A percentile compares a stretch with the other conserved stretches of the same genome.
phyloP scores from a whole-genome alignment of 306 rosid genomes.

The Acacia crassicarpa region DNA sequence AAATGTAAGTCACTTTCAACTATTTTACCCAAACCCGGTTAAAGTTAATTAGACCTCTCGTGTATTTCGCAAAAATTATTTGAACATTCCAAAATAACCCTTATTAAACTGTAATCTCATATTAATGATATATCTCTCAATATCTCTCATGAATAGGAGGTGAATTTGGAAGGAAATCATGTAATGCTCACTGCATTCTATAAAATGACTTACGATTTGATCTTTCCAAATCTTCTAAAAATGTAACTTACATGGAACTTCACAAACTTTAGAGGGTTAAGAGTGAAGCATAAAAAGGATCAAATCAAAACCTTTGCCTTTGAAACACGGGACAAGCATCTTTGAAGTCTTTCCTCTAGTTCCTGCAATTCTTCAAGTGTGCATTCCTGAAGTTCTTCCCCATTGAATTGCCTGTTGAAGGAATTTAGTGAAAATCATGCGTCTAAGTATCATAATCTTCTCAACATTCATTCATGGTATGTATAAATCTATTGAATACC shows the following conservation, averaged over 20 bases:
- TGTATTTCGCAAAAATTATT: neutral
- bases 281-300: neutral
- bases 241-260: neutral
- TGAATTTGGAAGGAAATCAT: neutral
- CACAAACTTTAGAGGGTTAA: neutral
- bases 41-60: neutral
- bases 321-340: constrained; percentile 6
- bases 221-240: neutral
- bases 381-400: constrained; percentile 20
- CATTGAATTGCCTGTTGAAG: constrained; percentile 1
- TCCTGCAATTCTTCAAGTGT: constrained; percentile 8
- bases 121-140: neutral
- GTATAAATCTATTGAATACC: neutral
- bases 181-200: neutral
- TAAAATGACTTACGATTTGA: neutral
- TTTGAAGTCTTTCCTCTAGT: constrained; percentile 9
- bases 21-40: neutral
- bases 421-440: neutral
- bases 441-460: neutral
- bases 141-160: neutral
- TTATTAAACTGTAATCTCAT: neutral
- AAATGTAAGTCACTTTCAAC: no score
- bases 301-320: constrained; percentile 4
- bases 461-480: neutral
- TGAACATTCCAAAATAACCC: neutral